Conservation (phyloP, 352 stramenopile species). For the Phytophthora nicotianae region DNA sequence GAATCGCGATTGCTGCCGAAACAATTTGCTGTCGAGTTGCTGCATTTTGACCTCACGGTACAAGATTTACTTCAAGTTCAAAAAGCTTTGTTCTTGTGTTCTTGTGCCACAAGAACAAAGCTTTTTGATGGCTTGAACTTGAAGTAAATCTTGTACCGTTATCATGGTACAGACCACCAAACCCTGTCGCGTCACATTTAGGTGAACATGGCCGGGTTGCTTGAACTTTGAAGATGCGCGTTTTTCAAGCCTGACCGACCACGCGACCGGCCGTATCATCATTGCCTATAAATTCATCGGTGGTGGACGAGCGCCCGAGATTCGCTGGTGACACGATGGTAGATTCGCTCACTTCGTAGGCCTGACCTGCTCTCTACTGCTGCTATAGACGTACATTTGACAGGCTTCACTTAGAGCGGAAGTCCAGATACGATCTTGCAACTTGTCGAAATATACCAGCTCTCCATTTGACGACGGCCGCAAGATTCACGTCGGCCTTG, state of each 20-base stretch:
- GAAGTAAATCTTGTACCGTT: too few relatives aligned
- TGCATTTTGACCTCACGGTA: too few relatives aligned
- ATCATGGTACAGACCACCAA: conserved; percentile 1
- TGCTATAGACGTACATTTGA: not conserved
- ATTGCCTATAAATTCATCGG: too few relatives aligned
- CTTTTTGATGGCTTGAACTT: too few relatives aligned
- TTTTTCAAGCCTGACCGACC: conserved; percentile 23
- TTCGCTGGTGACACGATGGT: not conserved
- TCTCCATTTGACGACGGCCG: not conserved
- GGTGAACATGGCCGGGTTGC: not conserved
- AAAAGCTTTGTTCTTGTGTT: too few relatives aligned
- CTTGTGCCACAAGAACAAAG: too few relatives aligned
- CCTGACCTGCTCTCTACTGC: not conserved
- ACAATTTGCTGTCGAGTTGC: too few relatives aligned
- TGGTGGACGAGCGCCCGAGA: not conserved
- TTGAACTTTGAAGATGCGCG: conserved; percentile 32
- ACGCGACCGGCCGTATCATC: conserved; percentile 12
- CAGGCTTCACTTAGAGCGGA: not conserved
- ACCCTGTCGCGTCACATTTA: conserved; percentile 23
- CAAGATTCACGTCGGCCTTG: conserved; percentile 11
- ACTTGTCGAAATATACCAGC: not conserved
- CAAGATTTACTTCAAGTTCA: too few relatives aligned
- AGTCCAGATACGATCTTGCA: not conserved
- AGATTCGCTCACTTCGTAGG: not conserved
- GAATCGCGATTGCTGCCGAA: too few relatives aligned